phyloP scores from a whole-genome alignment of 495 filamentous ascomycete species.

The Coniosporium apollinis region DNA sequence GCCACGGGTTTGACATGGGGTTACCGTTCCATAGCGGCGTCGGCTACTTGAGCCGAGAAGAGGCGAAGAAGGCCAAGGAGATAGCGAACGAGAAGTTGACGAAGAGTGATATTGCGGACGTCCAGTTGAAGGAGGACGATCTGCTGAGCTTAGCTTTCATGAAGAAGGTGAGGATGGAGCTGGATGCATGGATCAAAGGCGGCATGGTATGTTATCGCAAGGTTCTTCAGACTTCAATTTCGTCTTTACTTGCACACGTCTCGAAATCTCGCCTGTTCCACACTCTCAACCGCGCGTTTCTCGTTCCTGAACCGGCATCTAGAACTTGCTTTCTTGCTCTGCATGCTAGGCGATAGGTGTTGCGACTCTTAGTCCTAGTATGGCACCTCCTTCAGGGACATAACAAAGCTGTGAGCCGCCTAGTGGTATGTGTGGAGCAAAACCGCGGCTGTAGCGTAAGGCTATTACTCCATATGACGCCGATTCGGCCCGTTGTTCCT shows the following conservation, averaged over 20 bases:
- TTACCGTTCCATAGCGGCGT: slow-evolving; percentile 41
- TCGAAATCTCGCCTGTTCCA: neutral
- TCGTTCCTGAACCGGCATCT: neutral
- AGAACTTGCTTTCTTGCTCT: too few relatives aligned
- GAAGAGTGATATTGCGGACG: slow-evolving; percentile 25
- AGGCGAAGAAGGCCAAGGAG: slow-evolving; percentile 33
- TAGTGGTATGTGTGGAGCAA: too few relatives aligned
- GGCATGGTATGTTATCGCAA: too few relatives aligned
- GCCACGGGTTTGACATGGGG: slow-evolving; percentile 46
- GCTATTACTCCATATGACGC: too few relatives aligned
- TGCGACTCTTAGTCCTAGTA: too few relatives aligned
- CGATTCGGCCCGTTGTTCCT: too few relatives aligned
- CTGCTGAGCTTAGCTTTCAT: slow-evolving; percentile 39
- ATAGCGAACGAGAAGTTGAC: slow-evolving; percentile 20
- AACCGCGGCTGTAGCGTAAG: too few relatives aligned
- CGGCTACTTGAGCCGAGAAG: slow-evolving; percentile 50
- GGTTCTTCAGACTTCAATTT: too few relatives aligned
- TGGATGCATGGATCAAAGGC: slow-evolving; percentile 32
- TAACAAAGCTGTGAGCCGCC: too few relatives aligned
- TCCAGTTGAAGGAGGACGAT: slow-evolving; percentile 38
- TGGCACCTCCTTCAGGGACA: too few relatives aligned
- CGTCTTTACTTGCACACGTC: neutral
- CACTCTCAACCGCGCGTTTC: neutral
- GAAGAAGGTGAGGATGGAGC: slow-evolving; percentile 26
- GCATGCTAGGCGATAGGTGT: too few relatives aligned